Evolutionary conservation across 306 rosid genomes (phyloP).

Genomic region (Morella rubra): DNA sequence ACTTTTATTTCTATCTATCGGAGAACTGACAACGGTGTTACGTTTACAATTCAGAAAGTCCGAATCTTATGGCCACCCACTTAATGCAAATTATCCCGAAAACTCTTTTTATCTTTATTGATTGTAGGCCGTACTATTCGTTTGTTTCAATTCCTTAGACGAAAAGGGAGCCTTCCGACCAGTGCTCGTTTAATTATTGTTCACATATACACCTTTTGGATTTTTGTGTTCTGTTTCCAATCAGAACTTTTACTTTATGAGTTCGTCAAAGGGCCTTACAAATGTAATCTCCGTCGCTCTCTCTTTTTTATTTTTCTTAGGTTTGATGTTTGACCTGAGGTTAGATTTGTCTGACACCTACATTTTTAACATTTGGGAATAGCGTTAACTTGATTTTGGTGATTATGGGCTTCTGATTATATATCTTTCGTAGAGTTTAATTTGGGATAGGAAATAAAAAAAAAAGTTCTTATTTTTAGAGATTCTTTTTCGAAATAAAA

Average conservation of each 20-base stretch:
- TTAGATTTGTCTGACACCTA: conserved; percentile 38
- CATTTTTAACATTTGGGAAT: conserved; percentile 23
- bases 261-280: conserved; percentile 23
- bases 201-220: not conserved
- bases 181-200: conserved; percentile 6
- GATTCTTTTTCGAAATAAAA: conserved; percentile 21
- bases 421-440: conserved; percentile 16
- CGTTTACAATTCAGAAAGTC: not conserved
- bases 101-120: not conserved
- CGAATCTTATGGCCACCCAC: conserved; percentile 22
- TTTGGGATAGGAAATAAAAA: not conserved
- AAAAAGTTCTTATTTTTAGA: not conserved
- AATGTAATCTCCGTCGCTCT: not conserved
- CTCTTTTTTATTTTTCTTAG: conserved; percentile 16
- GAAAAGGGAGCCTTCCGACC: not conserved
- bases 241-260: conserved; percentile 29
- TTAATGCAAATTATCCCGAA: conserved; percentile 8
- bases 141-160: conserved; percentile 3
- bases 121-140: conserved; percentile 16
- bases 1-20: conserved; percentile 1
- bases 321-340: conserved; percentile 35
- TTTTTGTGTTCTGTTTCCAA: conserved; percentile 30
- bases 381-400: conserved; percentile 19
- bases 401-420: conserved; percentile 30
- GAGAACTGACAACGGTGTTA: conserved; percentile 20